Evolutionary conservation across 1,139 yeast species (phyloP), one percentile per base, ranked within the genome.

Genomic region (Taphrina betulina): DNA sequence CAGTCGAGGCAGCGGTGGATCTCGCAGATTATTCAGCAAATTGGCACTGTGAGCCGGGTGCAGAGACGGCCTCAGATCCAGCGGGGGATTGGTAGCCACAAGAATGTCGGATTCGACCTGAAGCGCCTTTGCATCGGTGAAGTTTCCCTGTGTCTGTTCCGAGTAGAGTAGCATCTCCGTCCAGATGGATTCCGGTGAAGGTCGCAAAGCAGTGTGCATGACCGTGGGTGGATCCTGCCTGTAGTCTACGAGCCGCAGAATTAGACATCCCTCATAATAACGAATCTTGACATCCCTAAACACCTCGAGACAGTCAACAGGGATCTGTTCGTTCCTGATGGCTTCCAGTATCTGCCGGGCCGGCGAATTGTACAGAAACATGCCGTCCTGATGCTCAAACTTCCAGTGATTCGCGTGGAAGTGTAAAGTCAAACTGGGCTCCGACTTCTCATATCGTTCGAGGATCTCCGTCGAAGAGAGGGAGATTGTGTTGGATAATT

Each of bases 381-480:
- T 54, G 35, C 60, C 59, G 24, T 58, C 60, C 43, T 58, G 60
- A 22, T 58, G 60, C 33, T 57, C 60, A 45, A 58, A 58, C 19
- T 60, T 56, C 53, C 58, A 58, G 35, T 58, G 60, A 38, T 44
- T 44, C 26, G 43, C 42, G 37, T 58, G 53, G 35, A 58, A 45
- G 51, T 58, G 60, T 17, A 58, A 29, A 12, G 48, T 41, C 37
- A 58, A 28, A 17, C 56, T 46, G 14, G 60, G 59, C 12, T 53
- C 45, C 16, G 37, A 45, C 34, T 58, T 46, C 23, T 45, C 45
- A 45, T 52, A 57, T 16, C 58, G 51, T 33, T 51, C 53, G 17
- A 53, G 34, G 19, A 58, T 53, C 5, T 58, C 60, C 20, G 54
- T 46, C 4, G 46, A 38, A 12, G 54, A 50, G 20, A 22, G 19